These are phyloP conservation scores for Cyclostephanos tholiformis DNA, from an alignment of 108 stramenopile genomes.

Conservation along the genomic window DNA sequence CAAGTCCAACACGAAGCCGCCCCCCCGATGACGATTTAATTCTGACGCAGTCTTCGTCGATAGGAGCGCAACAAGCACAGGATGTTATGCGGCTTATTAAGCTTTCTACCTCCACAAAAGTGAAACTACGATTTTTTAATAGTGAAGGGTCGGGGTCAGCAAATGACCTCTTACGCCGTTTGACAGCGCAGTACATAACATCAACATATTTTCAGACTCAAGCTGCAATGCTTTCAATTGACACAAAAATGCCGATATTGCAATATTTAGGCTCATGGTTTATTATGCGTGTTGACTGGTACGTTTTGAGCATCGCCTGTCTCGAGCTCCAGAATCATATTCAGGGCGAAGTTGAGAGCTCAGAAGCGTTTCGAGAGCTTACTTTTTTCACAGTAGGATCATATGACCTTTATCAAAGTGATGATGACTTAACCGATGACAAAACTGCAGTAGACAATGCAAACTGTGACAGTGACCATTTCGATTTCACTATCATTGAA, in stretches of 20 bases:
- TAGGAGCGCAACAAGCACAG: conserved; percentile 32
- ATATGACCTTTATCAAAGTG: conserved; percentile 66
- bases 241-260: conserved; percentile 24
- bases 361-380: conserved; percentile 41
- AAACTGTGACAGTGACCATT: conserved; percentile 56
- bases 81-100: conserved; percentile 65
- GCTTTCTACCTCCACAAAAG: conserved; percentile 56
- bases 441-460: conserved; percentile 29
- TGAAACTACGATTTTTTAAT: conserved; percentile 67
- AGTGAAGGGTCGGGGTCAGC: conserved; percentile 33
- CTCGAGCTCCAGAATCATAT: conserved; percentile 35
- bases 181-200: conserved; percentile 54
- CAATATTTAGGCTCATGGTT: conserved; percentile 69
- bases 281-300: conserved; percentile 60
- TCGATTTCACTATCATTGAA: conserved; percentile 59
- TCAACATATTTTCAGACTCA: conserved; percentile 50
- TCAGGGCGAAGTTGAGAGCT: conserved; percentile 23
- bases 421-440: conserved; percentile 57
- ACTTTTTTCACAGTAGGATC: conserved; percentile 74
- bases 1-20: neutral
- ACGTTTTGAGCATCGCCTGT: conserved; percentile 64
- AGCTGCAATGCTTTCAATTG: conserved; percentile 55
- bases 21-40: neutral
- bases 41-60: neutral
- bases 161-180: conserved; percentile 48